Conservation (phyloP, 202 grass and related monocot species). For the Carex arenaria region DNA sequence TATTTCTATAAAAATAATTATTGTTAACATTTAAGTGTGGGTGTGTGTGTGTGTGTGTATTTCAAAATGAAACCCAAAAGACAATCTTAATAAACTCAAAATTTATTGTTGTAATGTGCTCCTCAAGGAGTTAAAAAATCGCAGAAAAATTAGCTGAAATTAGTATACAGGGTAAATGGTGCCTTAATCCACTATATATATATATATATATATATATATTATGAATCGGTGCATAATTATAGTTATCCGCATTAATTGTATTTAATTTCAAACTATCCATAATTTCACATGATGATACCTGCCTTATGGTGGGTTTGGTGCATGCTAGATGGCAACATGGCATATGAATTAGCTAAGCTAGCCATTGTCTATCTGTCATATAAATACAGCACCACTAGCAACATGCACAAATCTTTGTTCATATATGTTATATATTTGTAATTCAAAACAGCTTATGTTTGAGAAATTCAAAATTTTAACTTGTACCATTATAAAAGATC, state of each 20-base stretch:
- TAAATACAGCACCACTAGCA: neutral
- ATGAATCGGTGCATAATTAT: conserved; percentile 20
- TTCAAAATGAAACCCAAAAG: too few relatives aligned
- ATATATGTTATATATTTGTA: too few relatives aligned
- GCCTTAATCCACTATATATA: neutral
- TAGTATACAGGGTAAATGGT: too few relatives aligned
- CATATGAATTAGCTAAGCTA: conserved; percentile 1
- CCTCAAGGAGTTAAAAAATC: too few relatives aligned
- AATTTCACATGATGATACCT: conserved; percentile 27
- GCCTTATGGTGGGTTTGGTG: conserved; percentile 32
- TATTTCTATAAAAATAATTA: too few relatives aligned
- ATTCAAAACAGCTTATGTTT: neutral
- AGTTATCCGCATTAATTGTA: neutral
- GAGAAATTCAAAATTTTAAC: neutral
- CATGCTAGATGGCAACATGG: conserved; percentile 14
- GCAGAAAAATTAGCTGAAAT: too few relatives aligned
- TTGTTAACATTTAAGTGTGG: too few relatives aligned
- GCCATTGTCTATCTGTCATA: neutral
- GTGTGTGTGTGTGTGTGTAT: too few relatives aligned
- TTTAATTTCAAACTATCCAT: conserved; percentile 19
- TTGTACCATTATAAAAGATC: too few relatives aligned
- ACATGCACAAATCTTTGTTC: too few relatives aligned
- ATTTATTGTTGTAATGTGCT: too few relatives aligned
- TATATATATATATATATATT: neutral
- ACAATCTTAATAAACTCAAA: too few relatives aligned